A percentile compares a stretch with the other conserved stretches of the same genome.
These are phyloP conservation scores for Periglandula ipomoeae DNA, from an alignment of 2,329 filamentous ascomycete species.

Conservation along the genomic window DNA sequence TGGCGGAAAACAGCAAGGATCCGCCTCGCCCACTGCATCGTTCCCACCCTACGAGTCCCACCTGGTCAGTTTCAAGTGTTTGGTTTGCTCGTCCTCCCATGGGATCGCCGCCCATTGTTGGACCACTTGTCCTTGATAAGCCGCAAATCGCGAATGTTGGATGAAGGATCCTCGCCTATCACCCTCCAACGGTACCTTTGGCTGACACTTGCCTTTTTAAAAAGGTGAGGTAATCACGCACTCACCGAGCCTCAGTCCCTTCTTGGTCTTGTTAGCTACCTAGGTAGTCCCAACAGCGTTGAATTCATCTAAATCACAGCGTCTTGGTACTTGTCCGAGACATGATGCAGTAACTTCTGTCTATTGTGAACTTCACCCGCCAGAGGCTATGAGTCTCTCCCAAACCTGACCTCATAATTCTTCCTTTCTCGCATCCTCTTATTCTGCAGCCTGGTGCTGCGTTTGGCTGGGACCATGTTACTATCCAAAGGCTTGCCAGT, in stretches of 20 bases:
- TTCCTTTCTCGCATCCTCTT: background rate
- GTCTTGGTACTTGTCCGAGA: conserved; percentile 5
- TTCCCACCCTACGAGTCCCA: background rate
- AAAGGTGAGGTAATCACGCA: background rate
- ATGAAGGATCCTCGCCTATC: background rate
- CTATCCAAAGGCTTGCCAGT: conserved; percentile 15
- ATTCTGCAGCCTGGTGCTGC: conserved; percentile 8
- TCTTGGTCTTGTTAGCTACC: background rate
- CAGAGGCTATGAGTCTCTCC: background rate
- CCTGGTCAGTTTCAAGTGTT: conserved; percentile 7
- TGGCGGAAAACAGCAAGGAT: conserved; percentile 5
- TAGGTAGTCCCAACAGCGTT: conserved; percentile 4
- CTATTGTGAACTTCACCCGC: background rate
- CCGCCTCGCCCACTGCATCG: background rate
- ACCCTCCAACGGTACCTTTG: background rate
- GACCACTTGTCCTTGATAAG: background rate
- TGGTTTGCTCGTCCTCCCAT: conserved; percentile 3
- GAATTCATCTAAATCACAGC: background rate
- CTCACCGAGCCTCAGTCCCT: background rate
- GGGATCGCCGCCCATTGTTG: background rate
- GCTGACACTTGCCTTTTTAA: background rate
- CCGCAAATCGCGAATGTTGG: background rate
- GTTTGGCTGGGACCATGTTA: conserved; percentile 15
- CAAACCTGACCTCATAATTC: background rate
- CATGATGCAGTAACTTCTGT: background rate